Percentiles rank a stretch among this genome's conserved stretches.
These are phyloP conservation scores for Daedalea quercina DNA, from an alignment of 768 basidiomycete genomes.

Conservation along the genomic window DNA sequence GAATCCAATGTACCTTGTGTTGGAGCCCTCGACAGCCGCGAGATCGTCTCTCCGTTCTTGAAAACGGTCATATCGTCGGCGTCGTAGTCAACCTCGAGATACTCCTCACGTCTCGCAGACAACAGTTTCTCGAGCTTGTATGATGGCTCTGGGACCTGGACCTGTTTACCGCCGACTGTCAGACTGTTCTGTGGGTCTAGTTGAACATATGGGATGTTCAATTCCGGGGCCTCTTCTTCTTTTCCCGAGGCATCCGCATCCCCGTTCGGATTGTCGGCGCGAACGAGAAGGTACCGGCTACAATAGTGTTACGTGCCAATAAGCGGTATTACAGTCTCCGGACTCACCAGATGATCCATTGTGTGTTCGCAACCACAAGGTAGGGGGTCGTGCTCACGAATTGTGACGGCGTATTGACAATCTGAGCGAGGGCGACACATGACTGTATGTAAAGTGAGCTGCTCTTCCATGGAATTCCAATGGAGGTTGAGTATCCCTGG, in stretches of 20 bases:
- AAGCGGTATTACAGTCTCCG: not conserved
- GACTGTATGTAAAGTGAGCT: constrained; percentile 39
- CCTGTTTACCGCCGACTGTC: constrained; percentile 24
- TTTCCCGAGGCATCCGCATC: not conserved
- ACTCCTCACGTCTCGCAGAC: constrained; percentile 31
- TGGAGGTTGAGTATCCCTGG: constrained; percentile 35
- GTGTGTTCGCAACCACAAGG: constrained; percentile 55
- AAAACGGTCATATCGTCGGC: constrained; percentile 44
- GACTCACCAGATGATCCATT: constrained; percentile 65
- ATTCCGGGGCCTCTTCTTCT: not conserved
- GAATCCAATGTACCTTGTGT: not conserved
- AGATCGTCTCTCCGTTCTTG: not conserved
- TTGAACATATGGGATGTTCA: constrained; percentile 32
- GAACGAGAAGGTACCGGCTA: constrained; percentile 59
- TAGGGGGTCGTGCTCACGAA: constrained; percentile 49
- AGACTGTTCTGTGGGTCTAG: constrained; percentile 44
- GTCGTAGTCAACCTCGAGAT: constrained; percentile 39
- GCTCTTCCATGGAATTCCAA: constrained; percentile 40
- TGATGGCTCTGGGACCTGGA: constrained; percentile 53
- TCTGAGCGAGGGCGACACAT: constrained; percentile 57
- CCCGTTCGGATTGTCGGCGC: not conserved
- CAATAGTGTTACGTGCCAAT: not conserved
- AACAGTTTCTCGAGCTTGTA: constrained; percentile 47
- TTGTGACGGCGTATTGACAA: constrained; percentile 51
- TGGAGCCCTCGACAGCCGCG: not conserved